Conservation (phyloP, 305 asterid species). For the Fraxinus albicans region DNA sequence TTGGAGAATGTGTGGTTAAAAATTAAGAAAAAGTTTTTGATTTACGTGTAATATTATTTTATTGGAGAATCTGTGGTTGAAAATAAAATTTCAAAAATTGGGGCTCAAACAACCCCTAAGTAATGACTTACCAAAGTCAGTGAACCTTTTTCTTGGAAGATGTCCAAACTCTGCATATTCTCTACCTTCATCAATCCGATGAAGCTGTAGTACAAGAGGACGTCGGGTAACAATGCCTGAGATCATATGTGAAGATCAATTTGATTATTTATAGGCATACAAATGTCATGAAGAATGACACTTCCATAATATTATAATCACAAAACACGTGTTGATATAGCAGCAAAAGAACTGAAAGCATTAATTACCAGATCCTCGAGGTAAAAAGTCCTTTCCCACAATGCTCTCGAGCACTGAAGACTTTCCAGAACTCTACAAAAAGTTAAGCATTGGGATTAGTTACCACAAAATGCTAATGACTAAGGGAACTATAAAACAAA, state of each 20-base stretch:
- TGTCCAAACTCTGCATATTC: conserved; percentile 87
- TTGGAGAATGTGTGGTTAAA: too few species aligned
- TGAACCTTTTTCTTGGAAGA: conserved; percentile 63
- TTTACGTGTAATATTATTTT: too few species aligned
- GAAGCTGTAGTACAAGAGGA: conserved; percentile 82
- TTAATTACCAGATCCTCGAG: conserved; percentile 90
- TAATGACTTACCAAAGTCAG: conserved; percentile 59
- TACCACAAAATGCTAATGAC: conserved; percentile 11
- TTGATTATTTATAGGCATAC: not conserved
- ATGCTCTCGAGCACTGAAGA: conserved; percentile 92
- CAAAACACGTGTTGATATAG: not conserved
- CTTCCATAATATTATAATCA: not conserved
- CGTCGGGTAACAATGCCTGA: conserved; percentile 81
- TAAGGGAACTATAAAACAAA: not conserved
- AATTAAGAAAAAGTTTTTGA: too few species aligned
- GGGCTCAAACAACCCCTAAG: too few species aligned
- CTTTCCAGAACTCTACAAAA: conserved; percentile 79
- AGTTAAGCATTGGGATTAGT: conserved; percentile 21
- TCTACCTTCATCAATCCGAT: conserved; percentile 66
- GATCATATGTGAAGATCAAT: conserved; percentile 7
- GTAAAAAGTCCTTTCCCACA: conserved; percentile 90
- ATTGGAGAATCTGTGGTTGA: too few species aligned
- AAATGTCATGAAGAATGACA: not conserved
- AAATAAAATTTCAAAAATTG: too few species aligned
- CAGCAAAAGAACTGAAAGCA: not conserved